These are phyloP conservation scores for Aeminium ludgeri DNA, from an alignment of 495 filamentous ascomycete species.

Conservation along the genomic window DNA sequence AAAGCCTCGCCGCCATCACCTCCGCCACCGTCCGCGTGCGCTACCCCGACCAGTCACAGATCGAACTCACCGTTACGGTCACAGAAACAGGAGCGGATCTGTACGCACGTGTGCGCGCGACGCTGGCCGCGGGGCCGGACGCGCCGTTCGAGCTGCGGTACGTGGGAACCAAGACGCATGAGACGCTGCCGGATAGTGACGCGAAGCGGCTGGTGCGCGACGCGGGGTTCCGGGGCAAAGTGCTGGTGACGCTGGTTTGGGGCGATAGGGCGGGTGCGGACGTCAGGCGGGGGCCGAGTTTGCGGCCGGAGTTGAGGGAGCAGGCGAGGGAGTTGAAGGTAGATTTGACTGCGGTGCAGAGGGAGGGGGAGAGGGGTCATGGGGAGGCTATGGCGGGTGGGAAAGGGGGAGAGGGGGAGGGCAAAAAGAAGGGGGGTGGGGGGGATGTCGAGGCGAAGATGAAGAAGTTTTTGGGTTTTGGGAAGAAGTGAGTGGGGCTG, in stretches of 20 bases:
- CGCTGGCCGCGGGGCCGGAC: constrained; percentile 31
- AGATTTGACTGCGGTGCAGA: constrained; percentile 28
- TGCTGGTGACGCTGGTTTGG: constrained; percentile 69
- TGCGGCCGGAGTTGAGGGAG: constrained; percentile 50
- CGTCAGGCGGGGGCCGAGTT: constrained; percentile 31
- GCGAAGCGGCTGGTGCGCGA: constrained; percentile 49
- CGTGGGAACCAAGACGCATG: constrained; percentile 8
- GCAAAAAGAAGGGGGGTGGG: constrained; percentile 13
- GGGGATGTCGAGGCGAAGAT: constrained; percentile 31
- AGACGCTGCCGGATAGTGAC: constrained; percentile 21
- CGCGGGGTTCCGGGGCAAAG: constrained; percentile 48
- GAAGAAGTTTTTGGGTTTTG: constrained; percentile 26
- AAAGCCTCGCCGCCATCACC: constrained; percentile 44
- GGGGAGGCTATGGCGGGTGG: constrained; percentile 15
- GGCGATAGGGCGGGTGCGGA: constrained; percentile 34
- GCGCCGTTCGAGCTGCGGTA: constrained; percentile 40
- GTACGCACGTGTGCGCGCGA: constrained; percentile 44
- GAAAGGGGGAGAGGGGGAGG: constrained; percentile 26
- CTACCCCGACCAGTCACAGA: constrained; percentile 66
- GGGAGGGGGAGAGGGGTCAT: constrained; percentile 27
- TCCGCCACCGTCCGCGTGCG: constrained; percentile 64
- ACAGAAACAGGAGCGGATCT: constrained; percentile 45
- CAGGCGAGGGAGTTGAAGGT: constrained; percentile 51
- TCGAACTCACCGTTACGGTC: constrained; percentile 46
- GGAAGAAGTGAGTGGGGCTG: too few relatives aligned